Base-by-base conservation (phyloP, 2,329 filamentous ascomycete species). In the Colletotrichum filicis region DNA sequence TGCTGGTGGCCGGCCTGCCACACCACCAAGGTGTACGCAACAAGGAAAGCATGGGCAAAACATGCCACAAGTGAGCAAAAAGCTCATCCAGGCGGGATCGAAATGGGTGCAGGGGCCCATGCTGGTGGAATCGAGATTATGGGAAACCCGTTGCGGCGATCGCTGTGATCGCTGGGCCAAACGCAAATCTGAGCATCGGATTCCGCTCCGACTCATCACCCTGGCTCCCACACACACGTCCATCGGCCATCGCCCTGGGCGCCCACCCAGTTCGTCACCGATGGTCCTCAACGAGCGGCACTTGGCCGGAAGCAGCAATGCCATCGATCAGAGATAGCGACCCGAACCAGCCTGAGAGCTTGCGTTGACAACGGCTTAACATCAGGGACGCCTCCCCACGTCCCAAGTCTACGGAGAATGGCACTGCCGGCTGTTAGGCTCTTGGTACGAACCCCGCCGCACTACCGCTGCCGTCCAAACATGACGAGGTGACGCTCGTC, bases 101-200 rank as follows among this genome's bases (percentile, higher is more conserved):
- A 46, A 42, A 32, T 37, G 57, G 37, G 35, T 63, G 57, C 66
- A 70, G 59, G 70, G 70, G 42, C 55, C 37, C 30, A 28, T 22
- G 62, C 30, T 14, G 8, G 28, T 16, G 49, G 49, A 35, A 70
- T 70, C 60, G 60, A 60, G 69, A 68, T 68, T 62, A 37, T 58
- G 24, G 55, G 30, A 71, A 73, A 66, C 60, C 66, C 56, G 66
- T 66, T 70, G 32, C 35, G 60, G 30, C 71, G 71, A 73, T 73
- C 71, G 66, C 56, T 58, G 66, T 70, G 71, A 73, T 71, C 66
- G 71, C 61, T 28, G 56, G 53, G 35, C n/a, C 35, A 61, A 70
- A 66, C 55, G 66, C 60, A 37, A 66, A 73, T 73, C 71, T 73
- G 71, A 61, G 66, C 55, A 73, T 73, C 71, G 71, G 56, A 73